Percentiles rank a stretch among this genome's conserved stretches.
These are phyloP conservation scores for Neonothopanus nambi DNA, from an alignment of 1,284 basidiomycete genomes.

Conservation along the genomic window DNA sequence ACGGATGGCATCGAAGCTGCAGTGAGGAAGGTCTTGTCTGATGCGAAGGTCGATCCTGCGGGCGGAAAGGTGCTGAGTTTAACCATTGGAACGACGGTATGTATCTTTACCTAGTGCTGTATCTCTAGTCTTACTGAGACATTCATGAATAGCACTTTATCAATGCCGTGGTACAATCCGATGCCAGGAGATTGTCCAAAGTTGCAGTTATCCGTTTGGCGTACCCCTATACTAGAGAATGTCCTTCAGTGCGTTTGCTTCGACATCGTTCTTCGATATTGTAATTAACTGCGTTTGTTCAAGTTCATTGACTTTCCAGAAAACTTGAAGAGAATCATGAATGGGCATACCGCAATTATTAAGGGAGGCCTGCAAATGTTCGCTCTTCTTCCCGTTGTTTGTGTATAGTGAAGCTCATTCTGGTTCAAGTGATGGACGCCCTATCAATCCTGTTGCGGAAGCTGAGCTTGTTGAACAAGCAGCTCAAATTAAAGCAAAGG, in stretches of 20 bases:
- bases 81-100: slow-evolving; percentile 50
- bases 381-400: neutral
- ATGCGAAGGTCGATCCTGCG: slow-evolving; percentile 30
- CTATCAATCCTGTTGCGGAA: slow-evolving; percentile 41
- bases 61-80: slow-evolving; percentile 37
- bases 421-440: slow-evolving; percentile 37
- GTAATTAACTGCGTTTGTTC: slow-evolving; percentile 19
- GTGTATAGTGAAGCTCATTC: neutral
- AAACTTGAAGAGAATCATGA: slow-evolving; percentile 39
- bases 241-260: slow-evolving; percentile 24
- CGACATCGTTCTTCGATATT: neutral
- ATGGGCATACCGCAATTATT: slow-evolving; percentile 45
- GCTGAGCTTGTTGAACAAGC: slow-evolving; percentile 42
- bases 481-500: slow-evolving; percentile 38
- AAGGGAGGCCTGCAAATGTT: slow-evolving; percentile 50
- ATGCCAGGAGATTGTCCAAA: slow-evolving; percentile 42
- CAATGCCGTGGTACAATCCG: slow-evolving; percentile 53
- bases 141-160: slow-evolving; percentile 33
- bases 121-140: neutral
- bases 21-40: slow-evolving; percentile 38
- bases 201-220: slow-evolving; percentile 52
- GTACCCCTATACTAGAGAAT: slow-evolving; percentile 45
- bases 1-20: slow-evolving; percentile 53
- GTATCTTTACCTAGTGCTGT: neutral
- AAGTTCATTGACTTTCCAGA: slow-evolving; percentile 50